Percentiles rank a stretch among this genome's conserved stretches.
Conservation (phyloP, 305 asterid species). For the Fraxinus nigra region DNA sequence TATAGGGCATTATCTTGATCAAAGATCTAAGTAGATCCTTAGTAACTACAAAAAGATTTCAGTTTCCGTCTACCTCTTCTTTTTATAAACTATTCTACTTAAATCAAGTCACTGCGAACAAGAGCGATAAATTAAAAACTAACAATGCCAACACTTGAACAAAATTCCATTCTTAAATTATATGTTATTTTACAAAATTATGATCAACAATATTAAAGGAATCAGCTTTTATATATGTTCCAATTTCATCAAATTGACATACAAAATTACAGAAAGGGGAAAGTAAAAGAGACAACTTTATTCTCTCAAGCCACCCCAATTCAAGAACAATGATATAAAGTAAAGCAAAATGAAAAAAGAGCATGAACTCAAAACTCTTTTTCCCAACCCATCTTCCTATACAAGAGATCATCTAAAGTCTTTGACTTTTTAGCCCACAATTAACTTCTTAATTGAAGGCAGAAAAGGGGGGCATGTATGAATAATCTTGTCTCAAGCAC, state of each 20-base stretch:
- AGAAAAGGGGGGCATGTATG: constrained; percentile 29
- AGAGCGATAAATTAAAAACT: not conserved
- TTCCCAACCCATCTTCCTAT: constrained; percentile 45
- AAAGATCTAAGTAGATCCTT: not conserved
- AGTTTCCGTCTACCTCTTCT: not conserved
- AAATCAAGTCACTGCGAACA: not conserved
- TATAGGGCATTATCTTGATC: too few species aligned
- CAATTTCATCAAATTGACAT: constrained; percentile 33
- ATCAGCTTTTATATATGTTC: constrained; percentile 35
- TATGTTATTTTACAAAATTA: constrained; percentile 12
- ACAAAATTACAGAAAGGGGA: constrained; percentile 40
- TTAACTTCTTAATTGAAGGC: constrained; percentile 30
- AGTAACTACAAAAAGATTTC: not conserved
- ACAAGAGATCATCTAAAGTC: constrained; percentile 39
- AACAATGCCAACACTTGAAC: not conserved
- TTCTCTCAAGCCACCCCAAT: constrained; percentile 53
- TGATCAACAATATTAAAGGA: constrained; percentile 37
- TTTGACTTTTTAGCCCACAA: constrained; percentile 32
- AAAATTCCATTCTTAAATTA: not conserved
- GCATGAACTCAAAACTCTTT: constrained; percentile 28
- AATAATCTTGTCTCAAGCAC: constrained; percentile 15
- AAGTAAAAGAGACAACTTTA: constrained; percentile 74
- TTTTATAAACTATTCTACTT: not conserved
- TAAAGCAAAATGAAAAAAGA: constrained; percentile 26
- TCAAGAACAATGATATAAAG: constrained; percentile 43